These are phyloP conservation scores for Alternaria consortialis DNA, from an alignment of 2,329 filamentous ascomycete genomes.

Conservation along the genomic window DNA sequence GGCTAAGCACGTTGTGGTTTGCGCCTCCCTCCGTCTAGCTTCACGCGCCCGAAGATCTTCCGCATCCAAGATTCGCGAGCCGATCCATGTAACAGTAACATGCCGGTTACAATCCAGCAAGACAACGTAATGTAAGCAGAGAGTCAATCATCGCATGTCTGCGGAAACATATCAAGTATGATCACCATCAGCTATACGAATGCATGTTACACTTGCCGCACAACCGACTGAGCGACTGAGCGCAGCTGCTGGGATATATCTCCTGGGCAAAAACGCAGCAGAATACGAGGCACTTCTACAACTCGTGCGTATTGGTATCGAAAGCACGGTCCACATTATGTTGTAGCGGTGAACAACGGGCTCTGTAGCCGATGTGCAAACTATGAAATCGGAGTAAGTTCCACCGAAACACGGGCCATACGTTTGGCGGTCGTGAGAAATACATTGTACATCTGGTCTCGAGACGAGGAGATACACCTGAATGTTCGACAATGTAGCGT, in stretches of 20 bases:
- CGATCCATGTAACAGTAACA: constrained; percentile 15
- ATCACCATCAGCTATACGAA: background rate
- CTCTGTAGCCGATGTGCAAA: background rate
- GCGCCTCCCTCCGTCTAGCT: constrained; percentile 2
- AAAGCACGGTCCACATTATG: background rate
- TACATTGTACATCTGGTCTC: background rate
- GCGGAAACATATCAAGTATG: background rate
- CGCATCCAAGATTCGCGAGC: constrained; percentile 16
- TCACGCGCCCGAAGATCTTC: constrained; percentile 14
- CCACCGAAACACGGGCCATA: background rate
- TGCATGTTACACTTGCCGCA: background rate
- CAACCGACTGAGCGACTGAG: background rate
- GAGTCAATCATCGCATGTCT: background rate
- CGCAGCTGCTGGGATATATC: background rate
- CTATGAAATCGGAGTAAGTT: background rate
- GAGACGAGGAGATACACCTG: background rate
- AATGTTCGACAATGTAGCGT: background rate
- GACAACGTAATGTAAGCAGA: background rate
- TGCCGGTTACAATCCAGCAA: background rate
- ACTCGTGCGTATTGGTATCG: background rate
- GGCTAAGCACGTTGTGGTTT: background rate
- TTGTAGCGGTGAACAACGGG: background rate
- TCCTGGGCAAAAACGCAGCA: background rate
- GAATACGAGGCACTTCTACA: background rate
- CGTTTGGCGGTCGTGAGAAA: background rate